Evolutionary conservation across 2,329 filamentous ascomycete species (phyloP).

Genomic region (Talaromyces marneffei): DNA sequence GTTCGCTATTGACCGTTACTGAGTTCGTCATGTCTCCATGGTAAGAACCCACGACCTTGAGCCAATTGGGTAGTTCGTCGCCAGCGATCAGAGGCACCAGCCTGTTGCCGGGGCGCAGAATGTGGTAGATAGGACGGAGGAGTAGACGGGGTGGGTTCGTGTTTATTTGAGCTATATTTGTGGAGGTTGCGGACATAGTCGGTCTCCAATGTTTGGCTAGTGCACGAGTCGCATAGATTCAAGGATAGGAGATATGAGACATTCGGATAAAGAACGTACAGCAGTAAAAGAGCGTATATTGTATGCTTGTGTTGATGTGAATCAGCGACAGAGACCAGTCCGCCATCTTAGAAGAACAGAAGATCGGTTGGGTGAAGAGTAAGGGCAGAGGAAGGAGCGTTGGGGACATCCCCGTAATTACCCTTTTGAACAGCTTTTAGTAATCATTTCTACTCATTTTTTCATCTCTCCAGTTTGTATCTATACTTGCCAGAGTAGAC

Average conservation of each 20-base stretch:
- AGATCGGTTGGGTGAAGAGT: background rate
- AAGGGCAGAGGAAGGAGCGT: background rate
- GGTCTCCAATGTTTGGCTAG: background rate
- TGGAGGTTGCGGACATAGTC: background rate
- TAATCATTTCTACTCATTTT: background rate
- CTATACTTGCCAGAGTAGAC: background rate
- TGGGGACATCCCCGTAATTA: background rate
- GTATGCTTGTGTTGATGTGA: background rate
- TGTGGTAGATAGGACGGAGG: constrained; percentile 31
- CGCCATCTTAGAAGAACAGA: background rate
- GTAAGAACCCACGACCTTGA: constrained; percentile 26
- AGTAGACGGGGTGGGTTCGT: background rate
- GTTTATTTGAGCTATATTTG: background rate
- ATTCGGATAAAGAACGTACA: background rate
- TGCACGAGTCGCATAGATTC: background rate
- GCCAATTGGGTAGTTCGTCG: constrained; percentile 39
- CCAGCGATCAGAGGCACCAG: constrained; percentile 38
- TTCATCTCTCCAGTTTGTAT: background rate
- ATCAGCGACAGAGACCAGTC: background rate
- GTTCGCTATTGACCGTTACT: constrained; percentile 19
- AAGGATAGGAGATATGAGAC: background rate
- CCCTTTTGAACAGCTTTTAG: background rate
- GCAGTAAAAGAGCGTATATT: background rate
- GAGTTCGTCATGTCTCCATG: constrained; percentile 18
- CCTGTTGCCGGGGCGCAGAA: constrained; percentile 32